Evolutionary conservation across 306 rosid genomes (phyloP).

Genomic region (Sicyos baderoa): DNA sequence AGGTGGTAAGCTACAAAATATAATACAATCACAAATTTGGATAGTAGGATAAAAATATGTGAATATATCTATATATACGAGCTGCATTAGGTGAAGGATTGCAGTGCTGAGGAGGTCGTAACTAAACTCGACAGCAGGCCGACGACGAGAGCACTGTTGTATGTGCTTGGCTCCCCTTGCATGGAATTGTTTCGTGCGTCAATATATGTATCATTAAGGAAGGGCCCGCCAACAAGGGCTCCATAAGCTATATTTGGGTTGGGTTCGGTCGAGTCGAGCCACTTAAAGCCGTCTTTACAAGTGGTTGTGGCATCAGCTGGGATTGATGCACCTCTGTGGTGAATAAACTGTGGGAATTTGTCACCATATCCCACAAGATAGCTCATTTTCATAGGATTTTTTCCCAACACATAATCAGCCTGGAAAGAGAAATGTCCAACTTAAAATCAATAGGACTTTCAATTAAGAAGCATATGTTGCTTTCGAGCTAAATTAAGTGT

Average conservation of each 20-base stretch:
- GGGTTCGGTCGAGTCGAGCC: conserved; percentile 54
- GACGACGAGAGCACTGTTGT: conserved; percentile 73
- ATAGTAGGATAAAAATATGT: background rate
- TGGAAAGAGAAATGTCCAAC: conserved; percentile 18
- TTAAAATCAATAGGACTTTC: background rate
- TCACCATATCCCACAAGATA: conserved; percentile 84
- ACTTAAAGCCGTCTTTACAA: conserved; percentile 70
- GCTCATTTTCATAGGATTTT: conserved; percentile 76
- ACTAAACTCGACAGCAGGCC: conserved; percentile 89
- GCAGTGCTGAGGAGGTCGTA: conserved; percentile 69
- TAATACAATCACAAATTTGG: conserved; percentile 11
- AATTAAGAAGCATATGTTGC: background rate
- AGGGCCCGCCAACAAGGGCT: conserved; percentile 95
- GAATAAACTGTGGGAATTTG: conserved; percentile 68
- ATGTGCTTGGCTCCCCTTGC: conserved; percentile 92
- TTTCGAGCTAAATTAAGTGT: background rate
- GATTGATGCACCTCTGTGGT: conserved; percentile 97
- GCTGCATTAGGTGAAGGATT: conserved; percentile 44
- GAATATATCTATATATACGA: background rate
- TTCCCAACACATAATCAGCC: conserved; percentile 89
- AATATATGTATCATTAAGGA: conserved; percentile 56
- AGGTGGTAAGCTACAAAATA: conserved; percentile 3
- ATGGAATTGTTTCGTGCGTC: conserved; percentile 72
- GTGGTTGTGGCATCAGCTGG: conserved; percentile 44
- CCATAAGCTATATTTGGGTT: conserved; percentile 87